Evolutionary conservation across 768 basidiomycete genomes (phyloP).

Genomic region (Dioszegia hungarica): DNA sequence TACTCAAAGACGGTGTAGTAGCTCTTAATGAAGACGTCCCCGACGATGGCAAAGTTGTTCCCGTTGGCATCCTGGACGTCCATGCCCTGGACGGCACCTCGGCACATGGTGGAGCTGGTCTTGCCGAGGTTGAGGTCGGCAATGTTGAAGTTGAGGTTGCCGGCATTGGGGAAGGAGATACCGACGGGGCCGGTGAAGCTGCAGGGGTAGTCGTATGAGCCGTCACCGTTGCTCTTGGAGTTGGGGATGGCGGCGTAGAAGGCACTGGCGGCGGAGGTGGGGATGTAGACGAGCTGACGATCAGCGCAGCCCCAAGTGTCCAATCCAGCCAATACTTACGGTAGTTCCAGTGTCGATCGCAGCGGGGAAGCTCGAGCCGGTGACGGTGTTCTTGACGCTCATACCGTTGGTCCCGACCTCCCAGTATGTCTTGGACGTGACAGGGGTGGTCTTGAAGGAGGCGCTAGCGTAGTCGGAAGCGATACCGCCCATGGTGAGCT

Average conservation of each 20-base stretch:
- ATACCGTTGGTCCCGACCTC: conserved; percentile 8
- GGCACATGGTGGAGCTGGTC: background rate
- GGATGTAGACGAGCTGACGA: conserved; percentile 4
- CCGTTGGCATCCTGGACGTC: conserved; percentile 4
- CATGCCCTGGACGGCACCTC: background rate
- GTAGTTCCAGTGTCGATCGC: conserved; percentile 8
- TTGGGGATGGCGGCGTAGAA: conserved; percentile 5
- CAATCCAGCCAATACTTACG: background rate
- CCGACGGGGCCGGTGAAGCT: conserved; percentile 8
- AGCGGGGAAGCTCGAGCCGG: background rate
- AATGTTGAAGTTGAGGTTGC: conserved; percentile 8
- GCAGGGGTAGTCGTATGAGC: conserved; percentile 2
- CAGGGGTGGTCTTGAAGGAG: conserved; percentile 6
- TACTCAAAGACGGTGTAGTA: conserved; percentile 9
- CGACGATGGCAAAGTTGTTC: conserved; percentile 2
- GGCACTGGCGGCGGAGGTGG: conserved; percentile 5
- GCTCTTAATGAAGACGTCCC: conserved; percentile 7
- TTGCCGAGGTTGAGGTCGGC: conserved; percentile 4
- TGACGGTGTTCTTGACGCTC: background rate
- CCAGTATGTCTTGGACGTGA: conserved; percentile 3
- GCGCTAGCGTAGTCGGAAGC: conserved; percentile 8
- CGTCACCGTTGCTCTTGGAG: background rate
- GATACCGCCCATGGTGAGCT: conserved; percentile 9
- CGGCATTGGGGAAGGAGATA: background rate
- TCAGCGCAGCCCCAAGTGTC: background rate